phyloP scores from a whole-genome alignment of 441 rosid genomes.

The Mallotus japonicus region DNA sequence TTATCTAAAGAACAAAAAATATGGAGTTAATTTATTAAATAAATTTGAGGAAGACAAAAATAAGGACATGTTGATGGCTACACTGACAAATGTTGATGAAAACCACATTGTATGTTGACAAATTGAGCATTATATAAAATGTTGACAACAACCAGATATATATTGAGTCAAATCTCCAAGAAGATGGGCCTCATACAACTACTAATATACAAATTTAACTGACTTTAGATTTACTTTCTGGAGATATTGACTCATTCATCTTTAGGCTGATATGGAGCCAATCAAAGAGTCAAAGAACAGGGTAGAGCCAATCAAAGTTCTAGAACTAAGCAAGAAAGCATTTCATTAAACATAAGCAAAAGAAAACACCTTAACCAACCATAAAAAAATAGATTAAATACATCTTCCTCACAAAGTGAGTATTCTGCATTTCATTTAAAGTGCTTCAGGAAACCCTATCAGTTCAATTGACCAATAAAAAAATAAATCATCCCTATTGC shows the following conservation, averaged over 20 bases:
- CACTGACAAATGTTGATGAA: neutral
- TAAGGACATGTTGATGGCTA: too few relatives aligned
- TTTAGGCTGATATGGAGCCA: neutral
- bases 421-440: neutral
- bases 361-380: too few relatives aligned
- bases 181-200: neutral
- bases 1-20: neutral
- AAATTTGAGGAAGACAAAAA: neutral
- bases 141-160: neutral
- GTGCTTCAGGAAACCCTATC: neutral
- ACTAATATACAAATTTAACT: too few relatives aligned
- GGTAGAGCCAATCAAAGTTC: neutral
- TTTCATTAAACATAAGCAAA: neutral
- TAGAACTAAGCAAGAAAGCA: neutral
- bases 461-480: neutral
- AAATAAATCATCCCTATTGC: neutral
- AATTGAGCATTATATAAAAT: neutral
- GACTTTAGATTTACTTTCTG: too few relatives aligned
- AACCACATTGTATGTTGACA: neutral
- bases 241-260: neutral
- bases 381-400: neutral
- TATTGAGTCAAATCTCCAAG: neutral
- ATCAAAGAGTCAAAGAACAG: neutral
- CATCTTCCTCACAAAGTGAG: neutral
- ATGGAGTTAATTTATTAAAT: neutral